A percentile compares a stretch with the other conserved stretches of the same genome.
These are phyloP conservation scores for Blattamonas nauphoetae DNA, from an alignment of 78 protist genomes.

Conservation along the genomic window DNA sequence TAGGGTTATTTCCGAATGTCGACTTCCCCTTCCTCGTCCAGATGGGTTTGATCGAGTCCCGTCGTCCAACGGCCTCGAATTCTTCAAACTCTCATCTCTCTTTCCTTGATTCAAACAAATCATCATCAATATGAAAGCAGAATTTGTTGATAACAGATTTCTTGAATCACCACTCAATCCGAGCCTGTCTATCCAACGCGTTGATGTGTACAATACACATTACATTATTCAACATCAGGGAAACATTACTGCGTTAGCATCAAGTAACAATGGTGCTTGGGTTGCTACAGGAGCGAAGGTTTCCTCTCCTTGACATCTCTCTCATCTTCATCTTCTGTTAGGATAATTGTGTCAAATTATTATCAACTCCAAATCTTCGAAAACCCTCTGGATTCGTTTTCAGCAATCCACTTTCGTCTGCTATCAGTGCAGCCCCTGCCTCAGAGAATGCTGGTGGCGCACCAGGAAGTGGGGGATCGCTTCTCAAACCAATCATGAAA, in stretches of 20 bases:
- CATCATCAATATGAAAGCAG: too few relatives aligned
- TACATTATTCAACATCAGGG: background rate
- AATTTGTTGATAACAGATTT: too few relatives aligned
- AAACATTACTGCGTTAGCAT: background rate
- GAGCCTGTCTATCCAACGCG: too few relatives aligned
- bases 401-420: background rate
- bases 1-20: too few relatives aligned
- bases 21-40: too few relatives aligned
- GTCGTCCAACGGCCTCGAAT: too few relatives aligned
- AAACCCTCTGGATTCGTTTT: background rate
- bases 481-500: background rate
- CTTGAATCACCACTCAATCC: too few relatives aligned
- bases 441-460: background rate
- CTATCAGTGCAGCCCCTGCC: background rate
- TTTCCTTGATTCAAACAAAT: too few relatives aligned
- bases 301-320: background rate
- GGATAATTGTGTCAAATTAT: background rate
- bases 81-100: too few relatives aligned
- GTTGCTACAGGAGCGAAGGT: background rate
- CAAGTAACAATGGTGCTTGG: background rate
- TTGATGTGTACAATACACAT: too few relatives aligned
- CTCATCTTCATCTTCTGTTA: background rate
- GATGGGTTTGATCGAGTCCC: too few relatives aligned
- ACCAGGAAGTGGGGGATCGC: background rate
- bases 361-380: background rate